These are phyloP conservation scores for Rhododendron griersonianum DNA, from an alignment of 148 eudicot genomes.

Conservation along the genomic window DNA sequence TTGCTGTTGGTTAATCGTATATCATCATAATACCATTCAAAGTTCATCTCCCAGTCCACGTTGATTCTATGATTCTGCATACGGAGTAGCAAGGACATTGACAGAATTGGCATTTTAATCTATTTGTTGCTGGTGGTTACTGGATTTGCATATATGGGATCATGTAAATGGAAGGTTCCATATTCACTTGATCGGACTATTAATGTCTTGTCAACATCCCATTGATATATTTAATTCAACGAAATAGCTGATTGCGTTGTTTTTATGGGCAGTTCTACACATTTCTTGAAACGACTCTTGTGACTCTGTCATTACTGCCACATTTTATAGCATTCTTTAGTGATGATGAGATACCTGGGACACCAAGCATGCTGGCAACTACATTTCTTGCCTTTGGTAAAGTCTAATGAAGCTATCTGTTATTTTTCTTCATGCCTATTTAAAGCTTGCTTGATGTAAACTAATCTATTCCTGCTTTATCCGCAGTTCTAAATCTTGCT, in stretches of 20 bases:
- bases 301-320: slow-evolving; percentile 72
- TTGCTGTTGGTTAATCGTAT: background rate
- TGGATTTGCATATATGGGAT: background rate
- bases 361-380: slow-evolving; percentile 86
- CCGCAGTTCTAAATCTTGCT: slow-evolving; percentile 85
- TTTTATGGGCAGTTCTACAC: slow-evolving; percentile 86
- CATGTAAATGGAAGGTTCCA: background rate
- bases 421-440: background rate
- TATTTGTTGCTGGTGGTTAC: background rate
- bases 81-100: background rate
- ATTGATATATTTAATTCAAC: background rate
- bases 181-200: background rate
- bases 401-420: slow-evolving; percentile 7
- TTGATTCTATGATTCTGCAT: background rate
- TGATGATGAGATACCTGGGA: slow-evolving; percentile 88
- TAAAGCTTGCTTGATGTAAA: slow-evolving; percentile 9
- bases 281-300: slow-evolving; percentile 83
- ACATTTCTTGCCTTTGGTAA: slow-evolving; percentile 98
- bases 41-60: background rate
- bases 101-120: background rate
- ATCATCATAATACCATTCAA: background rate
- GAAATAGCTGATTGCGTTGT: slow-evolving; percentile 5
- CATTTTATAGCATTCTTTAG: slow-evolving; percentile 89
- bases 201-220: background rate
- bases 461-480: slow-evolving; percentile 4